Conservation (phyloP, 208 protist genomes). For the Crithidia acanthocephali region DNA sequence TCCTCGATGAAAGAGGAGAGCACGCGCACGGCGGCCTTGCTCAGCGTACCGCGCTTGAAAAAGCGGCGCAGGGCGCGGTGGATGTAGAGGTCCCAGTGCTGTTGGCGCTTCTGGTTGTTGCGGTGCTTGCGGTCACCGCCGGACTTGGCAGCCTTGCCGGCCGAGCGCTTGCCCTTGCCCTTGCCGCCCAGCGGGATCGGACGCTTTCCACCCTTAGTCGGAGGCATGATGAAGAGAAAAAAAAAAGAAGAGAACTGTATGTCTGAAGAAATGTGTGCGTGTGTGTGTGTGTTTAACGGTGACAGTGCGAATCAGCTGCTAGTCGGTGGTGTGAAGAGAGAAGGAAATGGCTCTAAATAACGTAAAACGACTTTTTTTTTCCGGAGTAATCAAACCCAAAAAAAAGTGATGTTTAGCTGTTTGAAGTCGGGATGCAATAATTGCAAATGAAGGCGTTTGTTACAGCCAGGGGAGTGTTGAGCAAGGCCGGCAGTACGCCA, state of each 20-base stretch:
- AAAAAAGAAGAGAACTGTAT: conserved; percentile 15
- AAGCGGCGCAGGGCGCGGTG: conserved; percentile 97
- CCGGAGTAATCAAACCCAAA: too few species aligned
- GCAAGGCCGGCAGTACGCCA: too few species aligned
- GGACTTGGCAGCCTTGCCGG: conserved; percentile 93
- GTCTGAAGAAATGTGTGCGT: background rate
- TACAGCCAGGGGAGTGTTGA: too few species aligned
- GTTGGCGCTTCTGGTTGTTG: conserved; percentile 77
- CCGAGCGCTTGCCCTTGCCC: conserved; percentile 97
- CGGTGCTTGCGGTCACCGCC: conserved; percentile 48
- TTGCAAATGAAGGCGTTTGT: too few species aligned
- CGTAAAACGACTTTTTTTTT: too few species aligned
- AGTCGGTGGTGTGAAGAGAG: background rate
- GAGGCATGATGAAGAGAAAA: conserved; percentile 62
- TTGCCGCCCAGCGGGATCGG: conserved; percentile 95
- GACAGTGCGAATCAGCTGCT: background rate
- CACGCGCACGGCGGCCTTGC: conserved; percentile 96
- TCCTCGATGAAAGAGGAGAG: conserved; percentile 99
- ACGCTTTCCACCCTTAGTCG: conserved; percentile 89
- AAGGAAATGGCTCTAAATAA: background rate
- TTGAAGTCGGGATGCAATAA: too few species aligned
- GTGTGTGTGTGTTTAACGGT: conserved; percentile 2
- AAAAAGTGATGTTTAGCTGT: too few species aligned
- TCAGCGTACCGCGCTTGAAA: conserved; percentile 98
- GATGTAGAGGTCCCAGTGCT: conserved; percentile 94